Base-by-base conservation (phyloP, 768 basidiomycete species). In the Suillus lakei region DNA sequence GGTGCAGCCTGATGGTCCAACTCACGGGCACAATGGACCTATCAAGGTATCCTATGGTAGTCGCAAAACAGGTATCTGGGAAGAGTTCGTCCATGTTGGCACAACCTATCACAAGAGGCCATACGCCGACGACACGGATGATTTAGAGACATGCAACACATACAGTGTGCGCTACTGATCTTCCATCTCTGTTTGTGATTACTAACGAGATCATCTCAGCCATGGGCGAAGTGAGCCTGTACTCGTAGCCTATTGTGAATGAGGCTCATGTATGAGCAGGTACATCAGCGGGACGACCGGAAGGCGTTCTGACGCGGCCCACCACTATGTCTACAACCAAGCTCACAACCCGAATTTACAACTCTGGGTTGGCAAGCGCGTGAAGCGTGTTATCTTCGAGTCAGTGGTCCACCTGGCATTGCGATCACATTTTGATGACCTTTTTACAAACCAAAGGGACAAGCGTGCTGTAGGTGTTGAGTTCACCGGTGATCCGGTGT, bases 231-330 rank as follows among this genome's bases (percentile, higher is more conserved):
- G 87, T 88, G 64, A 66, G 79, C 68, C 10, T 38, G 3, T 23
- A 36, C 44, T 21, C n/a, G n/a, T 16, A n/a, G 5, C 32, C 2
- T 16, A 39, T 15, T 39, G 38, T 39, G 38, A 15, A 16, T 16
- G 4, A 39, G 10, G 15, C 15, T 39, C 26, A n/a, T 61, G 23
- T 32, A 10, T 66, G 13, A 48, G 12, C 46, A 90, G 88, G 71
- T 90, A 85, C 74, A 81, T 89, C 41, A 80, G 85, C 66, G 74
- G 68, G 5, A 73, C 79, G 43, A 85, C 80, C 3, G 88, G 89
- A 28, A 78, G 69, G 50, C 84, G 89, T 26, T 88, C 88, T 0
- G 88, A 90, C 69, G 70, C 82, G 0, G 79, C 89, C 5, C 83
- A 86, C 65, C 68, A 79, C 67, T 86, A 82, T 60, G 75, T 88